Conservation (phyloP, 768 basidiomycete species). For the Clavulina sp. region DNA sequence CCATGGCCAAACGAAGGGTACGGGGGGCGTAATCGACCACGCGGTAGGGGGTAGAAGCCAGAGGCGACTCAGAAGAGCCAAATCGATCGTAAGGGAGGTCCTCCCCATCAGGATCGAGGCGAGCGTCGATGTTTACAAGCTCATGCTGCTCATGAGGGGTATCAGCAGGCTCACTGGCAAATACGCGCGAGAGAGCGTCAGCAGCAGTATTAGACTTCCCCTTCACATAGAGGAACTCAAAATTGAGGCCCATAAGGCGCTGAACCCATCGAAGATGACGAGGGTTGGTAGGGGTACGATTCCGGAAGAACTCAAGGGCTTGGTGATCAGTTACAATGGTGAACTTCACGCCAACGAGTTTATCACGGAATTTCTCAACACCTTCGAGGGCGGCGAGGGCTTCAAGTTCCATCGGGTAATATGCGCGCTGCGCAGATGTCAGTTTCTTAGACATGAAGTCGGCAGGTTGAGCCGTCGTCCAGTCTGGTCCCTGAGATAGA, state of each 20-base stretch:
- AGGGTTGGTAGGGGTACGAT: background rate
- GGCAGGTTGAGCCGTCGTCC: conserved; percentile 15
- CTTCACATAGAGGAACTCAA: conserved; percentile 1
- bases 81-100: background rate
- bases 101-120: conserved; percentile 2
- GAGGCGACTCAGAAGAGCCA: background rate
- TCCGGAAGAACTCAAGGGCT: background rate
- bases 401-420: conserved; percentile 14
- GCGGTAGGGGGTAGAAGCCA: background rate
- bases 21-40: background rate
- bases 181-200: conserved; percentile 1
- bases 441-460: conserved; percentile 20
- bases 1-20: background rate
- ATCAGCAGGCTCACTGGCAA: background rate
- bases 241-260: background rate
- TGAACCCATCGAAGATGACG: conserved; percentile 1
- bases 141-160: background rate
- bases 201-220: background rate
- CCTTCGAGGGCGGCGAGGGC: background rate
- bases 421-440: conserved; percentile 17
- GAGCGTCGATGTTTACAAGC: background rate
- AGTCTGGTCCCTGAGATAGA: conserved; percentile 18
- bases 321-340: background rate
- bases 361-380: background rate
- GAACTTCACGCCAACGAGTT: background rate